phyloP scores from a whole-genome alignment of 768 basidiomycete species.

The Suillus decipiens region DNA sequence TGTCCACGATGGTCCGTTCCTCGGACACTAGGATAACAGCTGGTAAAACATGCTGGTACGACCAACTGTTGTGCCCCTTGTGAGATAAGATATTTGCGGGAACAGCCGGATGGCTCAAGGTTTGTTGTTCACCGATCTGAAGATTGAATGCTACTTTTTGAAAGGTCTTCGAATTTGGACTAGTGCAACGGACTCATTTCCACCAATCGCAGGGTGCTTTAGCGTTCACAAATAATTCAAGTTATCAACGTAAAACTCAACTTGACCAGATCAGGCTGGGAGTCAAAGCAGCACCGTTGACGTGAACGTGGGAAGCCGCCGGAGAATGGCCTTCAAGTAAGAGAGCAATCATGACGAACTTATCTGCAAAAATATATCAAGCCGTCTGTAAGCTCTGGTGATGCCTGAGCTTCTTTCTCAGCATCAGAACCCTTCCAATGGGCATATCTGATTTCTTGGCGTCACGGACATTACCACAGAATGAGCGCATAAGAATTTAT shows the following conservation, averaged over 20 bases:
- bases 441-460: background rate
- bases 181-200: background rate
- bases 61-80: background rate
- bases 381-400: background rate
- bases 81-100: slow-evolving; percentile 4
- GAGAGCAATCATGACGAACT: background rate
- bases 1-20: background rate
- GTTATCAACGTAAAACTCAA: background rate
- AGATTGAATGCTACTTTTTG: background rate
- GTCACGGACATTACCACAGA: background rate
- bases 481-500: background rate
- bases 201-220: background rate
- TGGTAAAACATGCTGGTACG: slow-evolving; percentile 1
- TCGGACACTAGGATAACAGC: slow-evolving; percentile 6
- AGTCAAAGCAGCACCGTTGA: background rate
- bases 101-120: background rate
- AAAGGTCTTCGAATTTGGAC: background rate
- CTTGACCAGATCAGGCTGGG: background rate
- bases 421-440: background rate
- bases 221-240: background rate
- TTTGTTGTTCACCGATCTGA: background rate
- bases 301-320: background rate
- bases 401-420: background rate
- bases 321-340: background rate
- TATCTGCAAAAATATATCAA: background rate